These are phyloP conservation scores for Dorcoceras hygrometricum DNA, from an alignment of 257 asterid species.

Conservation along the genomic window DNA sequence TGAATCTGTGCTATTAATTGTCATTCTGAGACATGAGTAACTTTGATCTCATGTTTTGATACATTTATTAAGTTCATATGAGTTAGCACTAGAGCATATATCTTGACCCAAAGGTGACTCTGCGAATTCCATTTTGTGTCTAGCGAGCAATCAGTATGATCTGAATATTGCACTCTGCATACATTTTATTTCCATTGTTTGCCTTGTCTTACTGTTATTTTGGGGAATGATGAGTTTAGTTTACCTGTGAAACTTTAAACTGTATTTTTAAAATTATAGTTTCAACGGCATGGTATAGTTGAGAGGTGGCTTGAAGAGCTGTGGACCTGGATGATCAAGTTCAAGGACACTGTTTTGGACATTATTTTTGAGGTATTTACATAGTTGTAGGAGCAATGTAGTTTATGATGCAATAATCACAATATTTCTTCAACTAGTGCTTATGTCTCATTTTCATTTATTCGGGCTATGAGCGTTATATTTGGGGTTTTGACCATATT, in stretches of 20 bases:
- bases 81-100: not conserved
- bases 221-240: constrained; percentile 16
- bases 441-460: constrained; percentile 6
- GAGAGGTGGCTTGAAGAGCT: constrained; percentile 96
- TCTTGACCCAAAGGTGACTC: not conserved
- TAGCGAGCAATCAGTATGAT: not conserved
- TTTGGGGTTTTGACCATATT: not conserved
- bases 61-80: constrained; percentile 7
- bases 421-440: not conserved
- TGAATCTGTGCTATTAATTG: not conserved
- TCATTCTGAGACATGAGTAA: constrained; percentile 5
- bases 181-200: constrained; percentile 1
- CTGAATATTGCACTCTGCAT: not conserved
- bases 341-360: constrained; percentile 58
- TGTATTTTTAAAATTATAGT: constrained; percentile 48
- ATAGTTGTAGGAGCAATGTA: constrained; percentile 23
- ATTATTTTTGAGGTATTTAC: constrained; percentile 67
- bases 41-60: constrained; percentile 5
- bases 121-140: not conserved
- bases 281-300: constrained; percentile 73
- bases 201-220: constrained; percentile 4
- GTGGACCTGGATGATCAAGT: constrained; percentile 80
- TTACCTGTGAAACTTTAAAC: constrained; percentile 21
- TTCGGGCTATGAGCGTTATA: constrained; percentile 8
- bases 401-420: constrained; percentile 14